Evolutionary conservation across 306 rosid species (phyloP), one percentile per base, ranked within the genome.

Genomic region (Aeschynomene evenia): DNA sequence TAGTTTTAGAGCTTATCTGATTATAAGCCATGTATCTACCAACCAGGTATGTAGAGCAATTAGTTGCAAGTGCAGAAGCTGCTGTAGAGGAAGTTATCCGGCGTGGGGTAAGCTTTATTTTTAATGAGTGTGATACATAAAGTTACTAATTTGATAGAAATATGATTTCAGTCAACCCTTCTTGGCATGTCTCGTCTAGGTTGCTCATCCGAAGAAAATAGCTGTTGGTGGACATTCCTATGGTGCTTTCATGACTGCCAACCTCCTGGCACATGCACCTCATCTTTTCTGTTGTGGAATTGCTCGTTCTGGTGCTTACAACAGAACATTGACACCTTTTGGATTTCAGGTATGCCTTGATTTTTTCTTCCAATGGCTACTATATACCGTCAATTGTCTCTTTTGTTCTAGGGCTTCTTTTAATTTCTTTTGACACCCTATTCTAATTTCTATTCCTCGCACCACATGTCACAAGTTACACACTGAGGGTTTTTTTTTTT

Each of bases 281-380:
- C 99, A 94, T 83, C 95, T 94, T 74, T 94, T 94, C 82, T 80
- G 95, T 74, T 94, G 99, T 77, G 99, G 99, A 64, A 67, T 94
- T 84, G 99, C 99, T 74, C 99, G 99, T 36, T 94, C 99, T 66
- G 99, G 99, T 77, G 99, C 99, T 71, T 94, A 94, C 89, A 91
- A 94, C 82, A 85, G 99, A 80, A 94, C 99, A 4, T 91, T 94
- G 43, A 94, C 99, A 74, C 99, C 99, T 72, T 94, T 94, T 45
- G 99, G 99, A 75, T 94, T 94, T 81, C 99, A 94, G 99, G 99
- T 91, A 72, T 50, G 22, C 37, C 24, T 45, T 29, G 23, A 9
- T 57, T 23, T 22, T 21, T 29, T 54, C 13, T 56, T 65, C 36
- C 64, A 39, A 46, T 56, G 51, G 43, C 28, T 34, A 18, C 15